These are phyloP conservation scores for Panaeolus papilionaceus DNA, from an alignment of 768 basidiomycete species.

Conservation along the genomic window DNA sequence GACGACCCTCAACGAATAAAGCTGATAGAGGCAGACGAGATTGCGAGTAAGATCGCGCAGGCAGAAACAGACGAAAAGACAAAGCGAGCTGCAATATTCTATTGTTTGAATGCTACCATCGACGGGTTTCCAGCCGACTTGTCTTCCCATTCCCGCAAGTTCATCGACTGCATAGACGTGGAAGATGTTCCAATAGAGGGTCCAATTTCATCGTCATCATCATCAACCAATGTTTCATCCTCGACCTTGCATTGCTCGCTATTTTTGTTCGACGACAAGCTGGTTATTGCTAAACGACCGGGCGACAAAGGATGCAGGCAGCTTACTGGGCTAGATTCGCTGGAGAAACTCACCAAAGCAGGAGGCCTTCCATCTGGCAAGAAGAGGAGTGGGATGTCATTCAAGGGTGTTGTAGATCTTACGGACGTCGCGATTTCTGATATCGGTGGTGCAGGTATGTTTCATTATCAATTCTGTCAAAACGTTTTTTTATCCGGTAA, in stretches of 20 bases:
- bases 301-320: constrained; percentile 77
- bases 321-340: constrained; percentile 77
- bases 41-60: constrained; percentile 88
- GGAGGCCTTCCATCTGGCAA: constrained; percentile 66
- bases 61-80: constrained; percentile 95
- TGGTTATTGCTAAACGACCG: constrained; percentile 89
- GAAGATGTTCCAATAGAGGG: constrained; percentile 75
- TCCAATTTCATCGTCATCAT: constrained; percentile 48
- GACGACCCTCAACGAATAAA: constrained; percentile 80
- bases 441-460: constrained; percentile 82
- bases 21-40: constrained; percentile 83
- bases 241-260: constrained; percentile 81
- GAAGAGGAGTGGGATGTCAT: constrained; percentile 84
- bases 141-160: constrained; percentile 88
- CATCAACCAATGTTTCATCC: constrained; percentile 45
- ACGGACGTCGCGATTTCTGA: constrained; percentile 86
- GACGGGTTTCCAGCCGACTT: constrained; percentile 91
- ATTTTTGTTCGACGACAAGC: constrained; percentile 93
- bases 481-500: constrained; percentile 5
- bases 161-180: constrained; percentile 92
- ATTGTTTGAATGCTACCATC: constrained; percentile 81
- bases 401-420: constrained; percentile 85
- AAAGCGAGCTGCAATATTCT: constrained; percentile 86
- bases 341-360: constrained; percentile 73
- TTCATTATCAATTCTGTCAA: constrained; percentile 11